Base-by-base conservation (phyloP, 2,329 filamentous ascomycete genomes). In the Drechslerella coelobrocha region DNA sequence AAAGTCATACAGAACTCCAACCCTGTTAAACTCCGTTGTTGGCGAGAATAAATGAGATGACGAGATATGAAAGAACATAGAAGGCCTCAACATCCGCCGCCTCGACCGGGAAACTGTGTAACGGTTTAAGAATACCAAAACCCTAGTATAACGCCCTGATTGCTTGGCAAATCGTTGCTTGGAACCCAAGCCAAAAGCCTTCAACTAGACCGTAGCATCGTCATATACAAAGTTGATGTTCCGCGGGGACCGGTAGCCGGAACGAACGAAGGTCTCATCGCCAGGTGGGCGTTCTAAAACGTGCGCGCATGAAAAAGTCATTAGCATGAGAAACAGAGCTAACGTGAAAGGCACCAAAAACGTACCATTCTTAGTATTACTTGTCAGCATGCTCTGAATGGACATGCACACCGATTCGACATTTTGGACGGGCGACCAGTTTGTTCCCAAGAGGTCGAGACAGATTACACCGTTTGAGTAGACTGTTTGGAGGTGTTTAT, bases 401-500 rank as follows among this genome's bases (percentile, higher is more conserved):
- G 91, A 96, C 86, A 99, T 94, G 82, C 92, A 97, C 24, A 99
- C 88, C 77, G 90, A 96, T 82, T 97, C 93, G 7, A 97, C 94
- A 68, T 93, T 97, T 78, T 99, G 94, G 0, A 99, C 93, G 0
- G 94, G 94, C 51, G 89, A 94, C 94, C 94, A 99, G 62, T 94
- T 94, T 73, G 91, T 88, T 19, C 75, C 74, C 7, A 99, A 86
- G 1, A 99, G 85, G 76, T 99, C 94, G 52, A 99, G 88, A 77
- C 94, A 99, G 78, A 99, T 99, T 79, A 97, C 96, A 75, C 94
- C 94, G 79, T 99, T 99, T 75, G 90, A 94, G 82, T 99, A 99
- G 79, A 99, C 66, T 69, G 19, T 24, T 24, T 19, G 14, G 23
- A 34, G 26, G 19, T 27, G 31, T 29, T 21, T 14, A n/a, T 21